Conservation (phyloP, 1,284 basidiomycete genomes). For the Pascua guehoae region DNA sequence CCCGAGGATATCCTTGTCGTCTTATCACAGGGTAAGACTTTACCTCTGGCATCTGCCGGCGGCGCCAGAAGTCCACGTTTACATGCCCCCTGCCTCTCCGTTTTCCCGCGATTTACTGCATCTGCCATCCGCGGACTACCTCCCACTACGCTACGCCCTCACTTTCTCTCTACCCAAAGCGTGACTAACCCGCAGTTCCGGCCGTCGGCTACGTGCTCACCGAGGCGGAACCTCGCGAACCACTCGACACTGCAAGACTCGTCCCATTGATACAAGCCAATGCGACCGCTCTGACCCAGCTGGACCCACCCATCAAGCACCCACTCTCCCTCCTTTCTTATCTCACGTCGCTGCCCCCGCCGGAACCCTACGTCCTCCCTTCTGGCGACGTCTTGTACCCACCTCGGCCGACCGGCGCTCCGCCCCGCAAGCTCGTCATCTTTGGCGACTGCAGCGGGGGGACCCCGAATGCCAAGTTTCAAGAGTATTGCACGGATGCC, state of each 20-base stretch:
- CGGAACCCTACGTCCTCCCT: slow-evolving; percentile 61
- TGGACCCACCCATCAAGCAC: slow-evolving; percentile 61
- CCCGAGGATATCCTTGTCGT: no score
- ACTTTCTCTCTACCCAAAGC: no score
- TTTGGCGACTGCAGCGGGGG: slow-evolving; percentile 46
- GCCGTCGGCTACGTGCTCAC: slow-evolving; percentile 77
- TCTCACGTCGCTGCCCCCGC: slow-evolving; percentile 58
- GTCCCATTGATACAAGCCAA: slow-evolving; percentile 51
- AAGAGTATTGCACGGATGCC: slow-evolving; percentile 32
- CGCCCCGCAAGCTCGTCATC: slow-evolving; percentile 53
- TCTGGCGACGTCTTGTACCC: slow-evolving; percentile 75
- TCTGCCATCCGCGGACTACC: no score
- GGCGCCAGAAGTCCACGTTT: no score
- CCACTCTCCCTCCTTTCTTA: slow-evolving; percentile 67
- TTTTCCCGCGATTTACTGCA: no score
- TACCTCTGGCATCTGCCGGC: no score
- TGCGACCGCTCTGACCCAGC: slow-evolving; percentile 50
- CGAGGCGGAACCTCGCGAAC: slow-evolving; percentile 55
- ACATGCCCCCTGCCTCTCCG: no score
- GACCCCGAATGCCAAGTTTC: slow-evolving; percentile 37
- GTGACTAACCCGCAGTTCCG: slow-evolving; percentile 57
- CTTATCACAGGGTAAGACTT: no score
- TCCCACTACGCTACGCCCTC: no score
- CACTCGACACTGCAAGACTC: slow-evolving; percentile 43
- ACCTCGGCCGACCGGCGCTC: slow-evolving; percentile 51